Percentiles rank a stretch among this genome's conserved stretches.
Conservation (phyloP, 139 green algal species). For the Mesostigma viride region DNA sequence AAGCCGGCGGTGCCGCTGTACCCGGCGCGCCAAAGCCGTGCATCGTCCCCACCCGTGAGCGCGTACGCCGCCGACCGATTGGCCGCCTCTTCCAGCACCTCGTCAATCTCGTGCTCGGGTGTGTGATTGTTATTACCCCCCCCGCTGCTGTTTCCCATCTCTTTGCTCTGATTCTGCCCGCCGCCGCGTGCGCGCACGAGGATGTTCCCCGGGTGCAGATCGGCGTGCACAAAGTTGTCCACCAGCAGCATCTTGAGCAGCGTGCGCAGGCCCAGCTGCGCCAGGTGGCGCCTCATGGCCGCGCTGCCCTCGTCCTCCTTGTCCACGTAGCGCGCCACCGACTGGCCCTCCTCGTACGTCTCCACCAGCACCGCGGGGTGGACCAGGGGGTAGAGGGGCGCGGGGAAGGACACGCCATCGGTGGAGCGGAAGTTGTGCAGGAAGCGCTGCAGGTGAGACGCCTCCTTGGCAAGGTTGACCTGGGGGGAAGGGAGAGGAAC, state of each 20-base stretch:
- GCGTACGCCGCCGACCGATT: too few species aligned
- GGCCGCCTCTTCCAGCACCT: too few species aligned
- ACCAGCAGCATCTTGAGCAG: constrained; percentile 55
- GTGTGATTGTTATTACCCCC: too few species aligned
- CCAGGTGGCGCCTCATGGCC: constrained; percentile 26
- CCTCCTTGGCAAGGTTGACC: constrained; percentile 85
- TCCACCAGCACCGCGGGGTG: constrained; percentile 75
- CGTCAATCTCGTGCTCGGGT: too few species aligned
- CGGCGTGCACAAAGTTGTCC: constrained; percentile 95
- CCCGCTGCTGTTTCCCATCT: too few species aligned
- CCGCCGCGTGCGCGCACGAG: constrained; percentile 47
- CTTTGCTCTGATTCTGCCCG: not conserved
- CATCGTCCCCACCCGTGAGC: too few species aligned
- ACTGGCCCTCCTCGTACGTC: constrained; percentile 73
- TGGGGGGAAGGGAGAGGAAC: constrained; percentile 38
- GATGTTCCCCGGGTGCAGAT: constrained; percentile 82
- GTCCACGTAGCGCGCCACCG: constrained; percentile 73
- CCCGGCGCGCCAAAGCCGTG: too few species aligned
- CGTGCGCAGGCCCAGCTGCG: constrained; percentile 34
- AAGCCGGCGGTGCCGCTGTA: too few species aligned
- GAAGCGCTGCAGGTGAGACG: constrained; percentile 76
- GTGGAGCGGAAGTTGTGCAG: constrained; percentile 86
- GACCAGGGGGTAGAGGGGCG: constrained; percentile 86
- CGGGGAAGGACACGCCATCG: constrained; percentile 60
- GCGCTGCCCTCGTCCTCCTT: constrained; percentile 40